A percentile compares a stretch with the other conserved stretches of the same genome.
Evolutionary conservation across 805 yeast genomes (phyloP).

Genomic region (Metschnikowia santaceciliae): DNA sequence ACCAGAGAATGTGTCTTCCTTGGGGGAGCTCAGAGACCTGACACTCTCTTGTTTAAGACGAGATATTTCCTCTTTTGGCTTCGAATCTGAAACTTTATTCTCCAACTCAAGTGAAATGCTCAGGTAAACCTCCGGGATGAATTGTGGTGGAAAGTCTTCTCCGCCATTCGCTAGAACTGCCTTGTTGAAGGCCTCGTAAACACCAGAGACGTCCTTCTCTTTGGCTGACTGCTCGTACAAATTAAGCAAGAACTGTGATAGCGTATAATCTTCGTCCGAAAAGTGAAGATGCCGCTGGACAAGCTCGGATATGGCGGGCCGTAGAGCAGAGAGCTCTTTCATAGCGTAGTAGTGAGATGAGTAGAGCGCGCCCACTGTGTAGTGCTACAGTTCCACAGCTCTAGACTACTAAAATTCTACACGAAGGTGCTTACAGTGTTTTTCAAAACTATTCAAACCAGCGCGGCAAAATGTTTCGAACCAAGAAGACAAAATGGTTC

Average conservation of each 20-base stretch:
- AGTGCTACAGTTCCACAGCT: too few species aligned
- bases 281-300: constrained; percentile 13
- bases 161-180: constrained; percentile 37
- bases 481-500: too few species aligned
- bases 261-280: constrained; percentile 18
- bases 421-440: not conserved
- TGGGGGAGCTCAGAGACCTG: not conserved
- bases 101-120: constrained; percentile 4
- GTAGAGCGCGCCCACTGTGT: not conserved
- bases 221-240: constrained; percentile 21
- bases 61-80: not conserved
- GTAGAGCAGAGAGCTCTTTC: constrained; percentile 4
- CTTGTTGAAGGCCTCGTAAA: constrained; percentile 9
- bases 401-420: not conserved
- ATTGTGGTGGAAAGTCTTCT: constrained; percentile 34
- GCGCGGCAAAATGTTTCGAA: too few species aligned
- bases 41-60: not conserved
- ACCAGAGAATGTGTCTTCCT: not conserved
- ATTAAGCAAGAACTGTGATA: constrained; percentile 27
- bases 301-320: constrained; percentile 5
- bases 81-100: too few species aligned
- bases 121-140: constrained; percentile 22
- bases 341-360: constrained; percentile 1
- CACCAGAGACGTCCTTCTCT: constrained; percentile 5
- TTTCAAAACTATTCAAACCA: too few species aligned